A percentile compares a stretch with the other conserved stretches of the same genome.
These are phyloP conservation scores for Mortierella sp. DNA, from an alignment of 371 early-diverging fungal species.

Conservation along the genomic window DNA sequence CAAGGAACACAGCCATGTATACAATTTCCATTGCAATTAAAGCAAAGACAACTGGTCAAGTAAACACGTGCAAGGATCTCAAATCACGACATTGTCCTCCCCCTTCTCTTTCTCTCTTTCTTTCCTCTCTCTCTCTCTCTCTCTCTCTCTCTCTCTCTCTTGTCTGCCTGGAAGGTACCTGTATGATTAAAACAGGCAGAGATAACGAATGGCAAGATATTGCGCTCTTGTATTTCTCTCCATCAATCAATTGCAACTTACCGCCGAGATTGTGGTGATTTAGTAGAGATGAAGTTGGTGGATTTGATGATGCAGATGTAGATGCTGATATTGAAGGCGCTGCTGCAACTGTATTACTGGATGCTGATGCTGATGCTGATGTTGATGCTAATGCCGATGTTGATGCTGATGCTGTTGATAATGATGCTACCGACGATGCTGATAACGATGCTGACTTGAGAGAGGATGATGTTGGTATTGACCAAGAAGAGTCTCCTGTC, in stretches of 20 bases:
- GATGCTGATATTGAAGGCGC: neutral
- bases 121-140: neutral
- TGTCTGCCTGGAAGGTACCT: neutral
- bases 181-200: no score
- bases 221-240: neutral
- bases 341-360: neutral
- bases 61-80: neutral
- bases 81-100: neutral
- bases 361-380: constrained; percentile 4
- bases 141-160: neutral
- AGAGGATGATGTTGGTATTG: constrained; percentile 33
- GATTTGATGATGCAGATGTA: constrained; percentile 6
- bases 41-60: no score
- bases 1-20: no score
- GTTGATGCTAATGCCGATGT: constrained; percentile 10
- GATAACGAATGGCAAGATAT: no score
- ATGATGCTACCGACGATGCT: neutral
- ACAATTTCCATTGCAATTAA: no score
- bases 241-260: constrained; percentile 8
- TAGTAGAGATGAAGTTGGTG: neutral
- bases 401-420: constrained; percentile 4
- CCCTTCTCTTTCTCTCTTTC: neutral
- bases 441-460: neutral
- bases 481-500: constrained; percentile 61
- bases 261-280: constrained; percentile 6